Evolutionary conservation across 2,329 filamentous ascomycete species (phyloP), one percentile per base, ranked within the genome.

Genomic region (Fusarium sp.): DNA sequence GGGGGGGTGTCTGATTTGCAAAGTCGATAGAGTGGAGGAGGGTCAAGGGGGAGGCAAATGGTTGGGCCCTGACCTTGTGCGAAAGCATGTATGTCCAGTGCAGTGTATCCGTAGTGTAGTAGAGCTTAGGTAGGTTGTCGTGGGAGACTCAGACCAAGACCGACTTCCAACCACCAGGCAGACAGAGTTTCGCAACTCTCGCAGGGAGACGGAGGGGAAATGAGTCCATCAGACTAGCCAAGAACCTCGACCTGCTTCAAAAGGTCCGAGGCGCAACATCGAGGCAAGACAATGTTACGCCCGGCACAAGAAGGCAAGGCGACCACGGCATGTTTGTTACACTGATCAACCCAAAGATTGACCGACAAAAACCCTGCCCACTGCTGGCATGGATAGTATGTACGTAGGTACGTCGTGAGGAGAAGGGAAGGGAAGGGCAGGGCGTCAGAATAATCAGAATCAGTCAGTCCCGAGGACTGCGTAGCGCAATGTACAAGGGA

Each of bases 31-130:
- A 64, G 71, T 74, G 71, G 71, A 58, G 70, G 66, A 73, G 57
- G 70, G 59, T 71, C 71, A 73, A 74, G 71, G 71, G 71, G 71
- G 67, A 74, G 71, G 71, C 64, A 35, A 74, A 67, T 73, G 63
- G 70, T 59, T 62, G 63, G 71, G 71, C 56, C 59, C 66, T 71
- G 62, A 45, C 52, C 54, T 71, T 73, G 70, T 67, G 58, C 20
- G 52, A 27, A 67, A 64, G 62, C 60, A 71, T 73, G 67, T 62
- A 66, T 52, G 42, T 47, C 42, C 42, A 16, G 22, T 24, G 11
- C 42, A 42, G 40, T 70, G 27, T 29, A 9, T 29, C 6, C 62
- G 27, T 13, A 66, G 65, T 70, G 52, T 56, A 16, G 45, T 31
- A 54, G 37, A 45, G 10, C 20, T 70, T 50, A 7, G 42, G 40